A percentile compares a stretch with the other conserved stretches of the same genome.
Conservation (phyloP, 768 basidiomycete species). For the Xerocomellus intermedius region DNA sequence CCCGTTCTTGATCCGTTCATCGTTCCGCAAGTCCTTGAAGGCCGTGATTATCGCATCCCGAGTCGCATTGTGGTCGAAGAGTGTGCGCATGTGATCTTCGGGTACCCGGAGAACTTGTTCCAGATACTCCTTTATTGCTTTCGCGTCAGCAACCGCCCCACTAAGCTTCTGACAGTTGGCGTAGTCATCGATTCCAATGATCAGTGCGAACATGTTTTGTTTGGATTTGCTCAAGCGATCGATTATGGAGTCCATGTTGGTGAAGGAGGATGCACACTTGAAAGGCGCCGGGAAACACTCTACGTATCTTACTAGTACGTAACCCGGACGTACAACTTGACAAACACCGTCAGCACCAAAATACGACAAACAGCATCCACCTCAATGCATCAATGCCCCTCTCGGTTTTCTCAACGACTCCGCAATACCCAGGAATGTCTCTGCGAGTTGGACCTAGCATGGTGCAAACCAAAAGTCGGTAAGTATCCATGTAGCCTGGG, state of each 20-base stretch:
- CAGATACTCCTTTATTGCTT: conserved; percentile 37
- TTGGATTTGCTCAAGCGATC: background rate
- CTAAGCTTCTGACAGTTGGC: conserved; percentile 26
- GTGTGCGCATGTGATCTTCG: conserved; percentile 32
- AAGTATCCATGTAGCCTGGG: too few relatives aligned
- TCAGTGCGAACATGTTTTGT: conserved; percentile 32
- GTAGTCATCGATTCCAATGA: conserved; percentile 46
- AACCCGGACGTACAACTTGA: too few relatives aligned
- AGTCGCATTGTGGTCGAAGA: conserved; percentile 39
- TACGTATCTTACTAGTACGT: too few relatives aligned
- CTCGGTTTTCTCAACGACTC: conserved; percentile 57
- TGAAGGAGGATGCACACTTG: background rate
- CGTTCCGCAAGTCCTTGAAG: conserved; percentile 20
- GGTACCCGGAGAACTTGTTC: conserved; percentile 31
- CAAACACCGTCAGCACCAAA: too few relatives aligned
- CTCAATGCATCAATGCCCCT: conserved; percentile 43
- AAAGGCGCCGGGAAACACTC: background rate
- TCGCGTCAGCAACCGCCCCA: conserved; percentile 41
- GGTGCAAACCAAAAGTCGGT: background rate
- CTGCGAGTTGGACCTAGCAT: conserved; percentile 48
- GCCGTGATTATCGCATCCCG: conserved; percentile 34
- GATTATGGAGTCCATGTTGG: background rate
- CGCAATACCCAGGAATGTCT: conserved; percentile 58
- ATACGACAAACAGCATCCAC: too few relatives aligned
- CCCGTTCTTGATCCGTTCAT: conserved; percentile 26